Conservation (phyloP, 192 early-diverging fungal species). For the Backusella liffmaniae region DNA sequence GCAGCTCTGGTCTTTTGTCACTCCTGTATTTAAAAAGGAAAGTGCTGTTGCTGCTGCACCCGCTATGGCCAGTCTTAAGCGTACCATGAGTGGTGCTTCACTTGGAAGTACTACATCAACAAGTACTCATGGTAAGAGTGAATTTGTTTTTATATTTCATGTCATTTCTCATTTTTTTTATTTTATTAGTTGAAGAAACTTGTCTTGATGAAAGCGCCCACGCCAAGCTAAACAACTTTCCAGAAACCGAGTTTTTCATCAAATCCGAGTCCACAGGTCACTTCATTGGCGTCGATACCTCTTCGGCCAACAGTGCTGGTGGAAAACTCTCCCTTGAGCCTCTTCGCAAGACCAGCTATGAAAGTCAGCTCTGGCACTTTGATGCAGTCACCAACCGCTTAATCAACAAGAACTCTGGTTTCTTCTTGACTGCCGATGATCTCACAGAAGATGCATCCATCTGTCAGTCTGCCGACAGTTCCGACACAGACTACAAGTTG, state of each 20-base stretch:
- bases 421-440: constrained; percentile 20
- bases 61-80: not conserved
- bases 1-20: constrained; percentile 28
- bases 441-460: constrained; percentile 16
- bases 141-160: not conserved
- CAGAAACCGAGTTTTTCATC: constrained; percentile 19
- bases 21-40: not conserved
- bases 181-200: not conserved
- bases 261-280: constrained; percentile 18
- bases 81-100: constrained; percentile 7
- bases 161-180: not conserved
- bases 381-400: constrained; percentile 2
- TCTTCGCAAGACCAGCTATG: constrained; percentile 20
- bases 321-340: constrained; percentile 13
- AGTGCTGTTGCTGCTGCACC: not conserved
- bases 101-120: constrained; percentile 7
- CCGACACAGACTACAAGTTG: not conserved
- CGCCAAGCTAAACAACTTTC: constrained; percentile 6
- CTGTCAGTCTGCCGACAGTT: constrained; percentile 4
- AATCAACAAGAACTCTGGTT: constrained; percentile 22
- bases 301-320: not conserved
- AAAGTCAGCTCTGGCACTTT: constrained; percentile 29
- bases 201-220: constrained; percentile 7
- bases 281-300: constrained; percentile 19
- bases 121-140: constrained; percentile 5